Base-by-base conservation (phyloP, 192 early-diverging fungal species). In the Backusella parvicylindrica region DNA sequence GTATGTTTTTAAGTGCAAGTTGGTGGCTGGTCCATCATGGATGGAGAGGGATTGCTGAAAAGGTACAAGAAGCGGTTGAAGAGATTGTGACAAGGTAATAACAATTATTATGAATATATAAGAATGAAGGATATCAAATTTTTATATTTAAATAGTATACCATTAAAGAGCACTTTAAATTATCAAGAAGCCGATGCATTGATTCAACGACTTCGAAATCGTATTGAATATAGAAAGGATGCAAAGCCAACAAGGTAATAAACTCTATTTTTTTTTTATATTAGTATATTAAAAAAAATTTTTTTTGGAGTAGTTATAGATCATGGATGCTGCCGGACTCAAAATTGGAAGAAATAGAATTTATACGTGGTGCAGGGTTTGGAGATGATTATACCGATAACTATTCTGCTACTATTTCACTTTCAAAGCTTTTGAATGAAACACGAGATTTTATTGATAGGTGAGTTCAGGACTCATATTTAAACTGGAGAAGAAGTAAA, bases 21-120 rank as follows among this genome's bases (percentile, higher is more conserved):
- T 97, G 95, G 95, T 98, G 92, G 90, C 83, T 99, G 33, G 75
- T 99, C 71, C 92, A 98, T 75, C 86, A 89, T 66, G 97, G 97
- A 0, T 96, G 95, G 93, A 91, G 86, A 73, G 76, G 82, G 56
- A 86, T 89, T 74, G 89, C 92, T 72, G 86, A 84, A 26, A 80
- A 84, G 47, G 90, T 98, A 31, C 77, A 85, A 23, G 73, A 79
- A 13, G 93, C 92, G 2, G 90, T 95, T n/a, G 86, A 94, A 68
- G 81, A 88, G 23, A 76, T 86, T 31, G 63, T 93, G 60, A 85
- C 84, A 66, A 77, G 84, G 90, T 94, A 84, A 47, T 26, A 3
- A 3, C 2, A 3, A 41, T 41, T 18, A 33, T 70, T 73, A 49
- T 60, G 81, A 28, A 76, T 73, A 49, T 68, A 82, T 28, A 68